Percentiles rank a stretch among this genome's conserved stretches.
phyloP scores from a whole-genome alignment of 1,284 basidiomycete species.

The Rhodotorula sp. region DNA sequence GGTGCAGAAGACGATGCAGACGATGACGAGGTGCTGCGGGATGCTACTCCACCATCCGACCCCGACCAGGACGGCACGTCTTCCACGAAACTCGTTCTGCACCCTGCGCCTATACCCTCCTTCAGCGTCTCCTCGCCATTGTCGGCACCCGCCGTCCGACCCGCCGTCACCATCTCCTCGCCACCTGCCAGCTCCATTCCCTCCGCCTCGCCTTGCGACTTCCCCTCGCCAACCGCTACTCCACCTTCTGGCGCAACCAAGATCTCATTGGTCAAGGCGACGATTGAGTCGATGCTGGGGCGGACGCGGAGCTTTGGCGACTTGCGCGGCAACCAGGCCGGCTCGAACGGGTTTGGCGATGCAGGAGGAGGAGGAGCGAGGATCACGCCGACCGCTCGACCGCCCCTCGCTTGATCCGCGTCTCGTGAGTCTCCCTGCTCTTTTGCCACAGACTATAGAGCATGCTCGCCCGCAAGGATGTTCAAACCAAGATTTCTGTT shows the following conservation, averaged over 20 bases:
- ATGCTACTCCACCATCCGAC: background rate
- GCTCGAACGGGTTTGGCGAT: background rate
- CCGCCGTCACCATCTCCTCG: constrained; percentile 30
- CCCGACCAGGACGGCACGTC: background rate
- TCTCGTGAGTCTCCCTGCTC: background rate
- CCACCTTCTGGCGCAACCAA: constrained; percentile 28
- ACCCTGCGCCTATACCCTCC: constrained; percentile 7
- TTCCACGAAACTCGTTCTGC: constrained; percentile 33
- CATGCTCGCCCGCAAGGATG: background rate
- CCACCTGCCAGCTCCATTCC: constrained; percentile 12
- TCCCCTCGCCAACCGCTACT: constrained; percentile 7
- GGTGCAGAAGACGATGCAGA: constrained; percentile 59
- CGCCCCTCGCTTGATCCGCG: constrained; percentile 11
- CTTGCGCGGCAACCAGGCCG: background rate
- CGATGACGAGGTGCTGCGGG: constrained; percentile 43
- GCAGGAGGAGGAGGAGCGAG: background rate
- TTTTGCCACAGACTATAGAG: no score
- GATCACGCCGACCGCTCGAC: constrained; percentile 37
- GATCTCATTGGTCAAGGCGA: constrained; percentile 46
- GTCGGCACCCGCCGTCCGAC: constrained; percentile 14
- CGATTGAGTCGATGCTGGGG: constrained; percentile 44
- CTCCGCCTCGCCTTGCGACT: background rate
- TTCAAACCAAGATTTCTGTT: constrained; percentile 27
- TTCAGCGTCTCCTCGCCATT: constrained; percentile 8
- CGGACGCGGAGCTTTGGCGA: constrained; percentile 26